These are phyloP conservation scores for Phaseolus lunatus DNA, from an alignment of 306 rosid genomes.

Conservation along the genomic window DNA sequence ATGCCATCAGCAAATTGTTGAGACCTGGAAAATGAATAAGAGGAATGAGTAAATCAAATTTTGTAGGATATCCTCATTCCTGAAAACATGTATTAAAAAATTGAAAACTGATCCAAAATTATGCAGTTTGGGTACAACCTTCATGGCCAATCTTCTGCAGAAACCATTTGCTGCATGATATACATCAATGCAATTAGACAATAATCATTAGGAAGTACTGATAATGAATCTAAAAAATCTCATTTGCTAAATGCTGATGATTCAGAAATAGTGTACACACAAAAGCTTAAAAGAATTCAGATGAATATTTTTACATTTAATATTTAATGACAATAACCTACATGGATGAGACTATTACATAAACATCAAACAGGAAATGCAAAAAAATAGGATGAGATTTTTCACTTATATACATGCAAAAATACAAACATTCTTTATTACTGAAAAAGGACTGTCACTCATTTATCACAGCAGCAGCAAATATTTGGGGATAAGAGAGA, in stretches of 20 bases:
- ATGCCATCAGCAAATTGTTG: conserved; percentile 89
- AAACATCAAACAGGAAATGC: background rate
- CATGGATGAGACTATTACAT: background rate
- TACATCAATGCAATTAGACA: conserved; percentile 46
- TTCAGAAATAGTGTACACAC: background rate
- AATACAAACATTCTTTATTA: conserved; percentile 1
- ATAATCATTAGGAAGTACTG: conserved; percentile 26
- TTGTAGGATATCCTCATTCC: background rate
- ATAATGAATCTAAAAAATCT: conserved; percentile 8
- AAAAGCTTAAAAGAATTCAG: background rate
- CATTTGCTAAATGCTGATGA: conserved; percentile 3
- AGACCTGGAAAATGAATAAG: conserved; percentile 68
- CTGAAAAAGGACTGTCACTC: background rate
- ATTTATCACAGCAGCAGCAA: background rate
- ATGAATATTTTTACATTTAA: conserved; percentile 1
- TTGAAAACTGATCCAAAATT: conserved; percentile 27
- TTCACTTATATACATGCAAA: background rate
- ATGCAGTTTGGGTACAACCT: conserved; percentile 57
- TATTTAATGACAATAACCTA: background rate
- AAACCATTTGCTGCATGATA: conserved; percentile 94
- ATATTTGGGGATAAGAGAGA: too few relatives aligned
- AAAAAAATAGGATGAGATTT: conserved; percentile 15
- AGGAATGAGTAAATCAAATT: conserved; percentile 36
- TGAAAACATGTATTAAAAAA: background rate
- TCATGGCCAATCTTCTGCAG: conserved; percentile 95